A percentile compares a stretch with the other conserved stretches of the same genome.
phyloP scores from a whole-genome alignment of 2,329 filamentous ascomycete species.

The Nothomitra cinnamomea region DNA sequence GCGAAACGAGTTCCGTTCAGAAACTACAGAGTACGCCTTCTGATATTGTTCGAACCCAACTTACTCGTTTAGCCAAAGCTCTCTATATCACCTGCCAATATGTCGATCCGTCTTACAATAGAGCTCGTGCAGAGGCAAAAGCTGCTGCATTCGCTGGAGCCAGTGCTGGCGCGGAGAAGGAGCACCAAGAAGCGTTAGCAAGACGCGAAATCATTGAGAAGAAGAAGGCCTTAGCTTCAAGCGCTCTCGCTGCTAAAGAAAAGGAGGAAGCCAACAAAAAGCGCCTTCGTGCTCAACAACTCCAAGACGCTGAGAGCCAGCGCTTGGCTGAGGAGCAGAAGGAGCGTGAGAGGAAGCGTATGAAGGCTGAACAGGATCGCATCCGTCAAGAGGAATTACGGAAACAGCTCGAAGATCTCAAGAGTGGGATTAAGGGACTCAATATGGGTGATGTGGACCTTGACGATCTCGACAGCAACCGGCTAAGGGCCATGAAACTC shows the following conservation, averaged over 20 bases:
- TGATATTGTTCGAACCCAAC: slow-evolving; percentile 90
- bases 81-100: slow-evolving; percentile 91
- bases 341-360: slow-evolving; percentile 71
- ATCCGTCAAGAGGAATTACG: slow-evolving; percentile 88
- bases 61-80: slow-evolving; percentile 78
- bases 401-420: slow-evolving; percentile 80
- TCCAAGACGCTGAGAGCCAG: slow-evolving; percentile 77
- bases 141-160: slow-evolving; percentile 66
- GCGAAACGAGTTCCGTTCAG: slow-evolving; percentile 70
- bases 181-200: slow-evolving; percentile 70
- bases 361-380: slow-evolving; percentile 74
- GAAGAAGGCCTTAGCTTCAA: slow-evolving; percentile 90
- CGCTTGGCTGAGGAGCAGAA: slow-evolving; percentile 84
- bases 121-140: slow-evolving; percentile 62
- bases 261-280: slow-evolving; percentile 85
- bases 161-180: slow-evolving; percentile 75
- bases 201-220: slow-evolving; percentile 87
- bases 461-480: slow-evolving; percentile 73
- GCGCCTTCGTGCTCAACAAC: slow-evolving; percentile 67
- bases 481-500: slow-evolving; percentile 85
- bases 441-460: slow-evolving; percentile 57
- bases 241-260: slow-evolving; percentile 72
- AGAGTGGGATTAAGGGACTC: slow-evolving; percentile 69
- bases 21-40: slow-evolving; percentile 93
- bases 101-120: slow-evolving; percentile 78